Evolutionary conservation across 805 yeast genomes (phyloP), one percentile per base, ranked within the genome.

Genomic region (Saccharomycopsis sp.): DNA sequence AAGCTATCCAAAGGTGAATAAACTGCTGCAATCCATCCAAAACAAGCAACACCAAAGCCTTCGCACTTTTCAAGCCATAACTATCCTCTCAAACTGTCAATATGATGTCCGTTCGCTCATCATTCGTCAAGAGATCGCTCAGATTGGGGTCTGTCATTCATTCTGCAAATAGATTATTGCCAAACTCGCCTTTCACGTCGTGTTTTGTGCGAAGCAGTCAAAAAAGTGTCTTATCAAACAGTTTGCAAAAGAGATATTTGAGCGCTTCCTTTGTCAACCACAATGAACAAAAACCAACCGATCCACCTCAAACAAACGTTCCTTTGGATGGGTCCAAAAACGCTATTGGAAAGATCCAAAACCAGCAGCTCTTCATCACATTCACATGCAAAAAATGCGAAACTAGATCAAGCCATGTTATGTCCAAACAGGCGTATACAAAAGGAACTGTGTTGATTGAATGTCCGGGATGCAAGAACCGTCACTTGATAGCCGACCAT

Each of bases 401-500:
- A 51, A 81, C 87, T 2, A 75, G 97, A 57, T 90, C 97, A 0
- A 83, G 91, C 2, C 98, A 92, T 67, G 79, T 85, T n/a, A 86
- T 92, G 67, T 87, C 97, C 3, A 91, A 91, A 64, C 98, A 92
- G 71, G 91, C 97, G 0, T 92, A 92, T 68, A 81, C 85, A 14
- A 74, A 77, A 8, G 98, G 98, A 1, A 85, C 97, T 0, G 96
- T 92, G 2, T 73, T 90, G 54, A 86, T 92, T 23, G 90, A 89
- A 66, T 92, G 98, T 68, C 98, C 98, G 0, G 88, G 91, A 15
- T 92, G 98, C 70, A 79, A 85, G 63, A 85, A 81, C 66, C 81
- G 97, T 63, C 98, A 92, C 68, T 73, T 92, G 67, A 91, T 92
- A 47, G 96, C 97, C 0, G 98, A 92, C 68, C 91, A 87, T 67